A percentile compares a stretch with the other conserved stretches of the same genome.
phyloP scores from a whole-genome alignment of 2,329 filamentous ascomycete genomes.

The Mycogone perniciosa region DNA sequence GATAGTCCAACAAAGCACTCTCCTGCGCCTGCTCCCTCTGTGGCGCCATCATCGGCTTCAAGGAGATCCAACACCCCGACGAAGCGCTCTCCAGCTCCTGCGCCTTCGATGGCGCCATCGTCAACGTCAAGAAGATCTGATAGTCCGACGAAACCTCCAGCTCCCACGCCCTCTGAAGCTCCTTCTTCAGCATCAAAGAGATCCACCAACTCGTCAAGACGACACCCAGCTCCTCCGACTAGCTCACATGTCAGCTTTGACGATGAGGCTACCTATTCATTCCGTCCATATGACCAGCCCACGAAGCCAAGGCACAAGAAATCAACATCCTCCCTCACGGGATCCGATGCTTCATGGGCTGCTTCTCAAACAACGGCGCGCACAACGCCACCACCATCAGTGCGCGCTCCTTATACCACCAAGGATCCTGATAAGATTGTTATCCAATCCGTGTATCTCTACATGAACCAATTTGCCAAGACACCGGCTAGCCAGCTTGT shows the following conservation, averaged over 20 bases:
- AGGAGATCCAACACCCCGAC: constrained; percentile 12
- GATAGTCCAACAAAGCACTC: constrained; percentile 11
- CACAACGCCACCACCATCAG: constrained; percentile 76
- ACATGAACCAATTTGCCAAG: constrained; percentile 81
- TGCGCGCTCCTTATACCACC: constrained; percentile 73
- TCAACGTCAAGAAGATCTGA: neutral
- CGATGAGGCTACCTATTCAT: constrained; percentile 60
- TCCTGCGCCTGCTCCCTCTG: constrained; percentile 5
- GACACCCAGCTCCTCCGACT: constrained; percentile 39
- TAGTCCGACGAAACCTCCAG: constrained; percentile 22
- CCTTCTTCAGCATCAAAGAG: neutral
- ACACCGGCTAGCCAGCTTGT: constrained; percentile 89
- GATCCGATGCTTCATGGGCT: constrained; percentile 80
- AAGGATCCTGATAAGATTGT: constrained; percentile 94
- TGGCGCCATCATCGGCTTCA: constrained; percentile 10
- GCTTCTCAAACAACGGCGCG: constrained; percentile 76
- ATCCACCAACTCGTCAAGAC: constrained; percentile 10
- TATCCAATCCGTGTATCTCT: constrained; percentile 86
- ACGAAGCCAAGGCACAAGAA: constrained; percentile 24
- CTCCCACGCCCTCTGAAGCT: constrained; percentile 34
- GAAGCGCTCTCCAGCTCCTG: constrained; percentile 35
- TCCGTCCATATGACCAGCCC: constrained; percentile 54
- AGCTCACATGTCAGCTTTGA: constrained; percentile 55
- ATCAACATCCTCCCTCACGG: constrained; percentile 59
- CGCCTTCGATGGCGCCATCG: constrained; percentile 18